phyloP scores from a whole-genome alignment of 2,329 filamentous ascomycete genomes.

The Verticillium longisporum region DNA sequence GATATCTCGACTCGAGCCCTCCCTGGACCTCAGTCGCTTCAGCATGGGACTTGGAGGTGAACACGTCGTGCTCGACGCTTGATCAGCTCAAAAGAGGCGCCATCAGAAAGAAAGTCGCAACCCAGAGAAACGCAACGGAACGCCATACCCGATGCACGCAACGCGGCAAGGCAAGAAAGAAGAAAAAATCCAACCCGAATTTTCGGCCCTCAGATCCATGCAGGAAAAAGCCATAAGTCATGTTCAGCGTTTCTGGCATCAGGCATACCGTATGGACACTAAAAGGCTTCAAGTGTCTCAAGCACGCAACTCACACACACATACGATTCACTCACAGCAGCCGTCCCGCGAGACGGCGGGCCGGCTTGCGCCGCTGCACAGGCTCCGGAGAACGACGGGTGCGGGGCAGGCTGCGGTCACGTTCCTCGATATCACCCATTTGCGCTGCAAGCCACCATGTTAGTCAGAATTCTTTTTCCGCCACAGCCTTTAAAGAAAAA shows the following conservation, averaged over 20 bases:
- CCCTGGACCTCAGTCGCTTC: neutral
- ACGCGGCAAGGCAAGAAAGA: neutral
- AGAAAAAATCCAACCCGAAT: neutral
- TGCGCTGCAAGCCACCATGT: constrained; percentile 30
- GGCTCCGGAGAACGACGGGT: constrained; percentile 31
- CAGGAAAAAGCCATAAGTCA: neutral
- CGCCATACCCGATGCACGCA: neutral
- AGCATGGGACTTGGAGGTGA: neutral
- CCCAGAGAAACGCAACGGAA: neutral
- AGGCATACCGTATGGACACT: neutral
- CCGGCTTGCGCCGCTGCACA: constrained; percentile 26
- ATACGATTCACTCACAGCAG: constrained; percentile 9
- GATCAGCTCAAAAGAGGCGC: neutral
- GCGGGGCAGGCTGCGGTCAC: constrained; percentile 40
- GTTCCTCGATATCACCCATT: constrained; percentile 42
- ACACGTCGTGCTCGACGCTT: too few species aligned
- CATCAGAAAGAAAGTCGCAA: neutral
- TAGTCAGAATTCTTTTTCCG: constrained; percentile 1
- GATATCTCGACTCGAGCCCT: neutral
- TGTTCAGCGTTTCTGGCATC: neutral
- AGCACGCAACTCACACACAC: neutral
- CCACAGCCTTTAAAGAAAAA: too few species aligned
- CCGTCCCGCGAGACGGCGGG: constrained; percentile 30
- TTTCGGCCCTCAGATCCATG: neutral
- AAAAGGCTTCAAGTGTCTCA: neutral